phyloP scores from a whole-genome alignment of 441 rosid genomes.

The Gossypium davidsonii region DNA sequence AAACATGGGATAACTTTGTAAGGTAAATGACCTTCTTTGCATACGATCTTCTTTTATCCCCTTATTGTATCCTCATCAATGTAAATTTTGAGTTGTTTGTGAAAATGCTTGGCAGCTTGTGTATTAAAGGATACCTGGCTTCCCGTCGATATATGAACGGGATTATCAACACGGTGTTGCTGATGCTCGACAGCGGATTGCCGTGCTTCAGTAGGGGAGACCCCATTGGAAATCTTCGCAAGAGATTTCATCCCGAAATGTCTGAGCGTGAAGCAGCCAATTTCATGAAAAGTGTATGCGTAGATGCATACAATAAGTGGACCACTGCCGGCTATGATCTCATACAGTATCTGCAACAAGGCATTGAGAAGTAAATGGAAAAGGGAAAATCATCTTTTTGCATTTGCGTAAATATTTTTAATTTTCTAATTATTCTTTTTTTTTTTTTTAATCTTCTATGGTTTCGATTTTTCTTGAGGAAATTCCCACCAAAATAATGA shows the following conservation, averaged over 20 bases:
- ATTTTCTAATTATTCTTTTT: not conserved
- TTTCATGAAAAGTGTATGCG: conserved; percentile 80
- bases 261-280: conserved; percentile 94
- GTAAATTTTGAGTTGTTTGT: conserved; percentile 1
- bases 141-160: conserved; percentile 94
- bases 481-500: conserved; percentile 15
- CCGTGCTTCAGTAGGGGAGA: conserved; percentile 98
- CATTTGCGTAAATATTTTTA: conserved; percentile 30
- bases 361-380: conserved; percentile 73
- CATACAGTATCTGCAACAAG: conserved; percentile 92
- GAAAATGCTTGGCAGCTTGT: conserved; percentile 46
- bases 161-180: conserved; percentile 71
- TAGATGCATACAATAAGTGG: conserved; percentile 96
- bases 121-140: conserved; percentile 87
- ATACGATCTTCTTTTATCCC: not conserved
- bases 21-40: conserved; percentile 36
- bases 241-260: conserved; percentile 95
- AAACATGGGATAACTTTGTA: conserved; percentile 76
- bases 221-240: conserved; percentile 85
- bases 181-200: conserved; percentile 92
- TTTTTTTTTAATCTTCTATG: not conserved
- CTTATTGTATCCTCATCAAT: not conserved
- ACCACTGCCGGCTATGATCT: conserved; percentile 97
- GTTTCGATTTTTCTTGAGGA: conserved; percentile 20
- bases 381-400: not conserved